Evolutionary conservation across 352 stramenopile genomes (phyloP).

Genomic region (Phytophthora chlamydospora): DNA sequence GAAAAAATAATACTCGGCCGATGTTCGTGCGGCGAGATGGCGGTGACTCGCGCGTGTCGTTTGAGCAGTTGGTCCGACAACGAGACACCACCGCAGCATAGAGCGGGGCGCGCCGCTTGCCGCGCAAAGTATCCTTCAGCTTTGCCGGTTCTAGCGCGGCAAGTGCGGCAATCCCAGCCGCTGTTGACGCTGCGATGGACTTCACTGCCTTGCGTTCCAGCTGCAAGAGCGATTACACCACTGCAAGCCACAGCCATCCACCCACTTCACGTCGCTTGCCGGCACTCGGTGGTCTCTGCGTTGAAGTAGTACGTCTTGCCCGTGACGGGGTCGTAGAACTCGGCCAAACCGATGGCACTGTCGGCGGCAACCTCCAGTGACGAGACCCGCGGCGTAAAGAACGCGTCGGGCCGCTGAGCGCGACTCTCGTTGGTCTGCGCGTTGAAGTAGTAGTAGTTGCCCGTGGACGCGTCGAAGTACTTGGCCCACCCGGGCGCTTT

Average conservation of each 20-base stretch:
- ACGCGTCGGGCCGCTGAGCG: slow-evolving; percentile 44
- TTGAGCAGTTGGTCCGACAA: slow-evolving; percentile 6
- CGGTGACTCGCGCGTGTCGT: slow-evolving; percentile 28
- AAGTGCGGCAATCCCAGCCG: slow-evolving; percentile 9
- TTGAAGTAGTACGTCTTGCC: slow-evolving; percentile 58
- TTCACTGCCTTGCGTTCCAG: slow-evolving; percentile 14
- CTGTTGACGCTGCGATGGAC: slow-evolving; percentile 9
- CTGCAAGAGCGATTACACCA: background rate
- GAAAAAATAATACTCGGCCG: no score
- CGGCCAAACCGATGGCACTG: slow-evolving; percentile 20
- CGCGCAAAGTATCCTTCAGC: slow-evolving; percentile 14
- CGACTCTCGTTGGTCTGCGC: slow-evolving; percentile 50
- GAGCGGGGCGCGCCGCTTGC: slow-evolving; percentile 12
- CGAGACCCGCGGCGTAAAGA: slow-evolving; percentile 50
- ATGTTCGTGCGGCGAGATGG: slow-evolving; percentile 18
- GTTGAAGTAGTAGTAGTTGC: slow-evolving; percentile 78
- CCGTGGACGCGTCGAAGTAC: slow-evolving; percentile 59
- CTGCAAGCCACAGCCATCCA: background rate
- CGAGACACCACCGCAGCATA: slow-evolving; percentile 9
- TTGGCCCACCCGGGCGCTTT: slow-evolving; percentile 44
- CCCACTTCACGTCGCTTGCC: slow-evolving; percentile 24
- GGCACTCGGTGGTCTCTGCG: slow-evolving; percentile 57
- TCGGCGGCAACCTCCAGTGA: slow-evolving; percentile 6
- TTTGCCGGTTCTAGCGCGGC: background rate
- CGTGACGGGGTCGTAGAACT: slow-evolving; percentile 50